Conservation (phyloP, 169 alveolate species). For the Plasmodium vinckei region DNA sequence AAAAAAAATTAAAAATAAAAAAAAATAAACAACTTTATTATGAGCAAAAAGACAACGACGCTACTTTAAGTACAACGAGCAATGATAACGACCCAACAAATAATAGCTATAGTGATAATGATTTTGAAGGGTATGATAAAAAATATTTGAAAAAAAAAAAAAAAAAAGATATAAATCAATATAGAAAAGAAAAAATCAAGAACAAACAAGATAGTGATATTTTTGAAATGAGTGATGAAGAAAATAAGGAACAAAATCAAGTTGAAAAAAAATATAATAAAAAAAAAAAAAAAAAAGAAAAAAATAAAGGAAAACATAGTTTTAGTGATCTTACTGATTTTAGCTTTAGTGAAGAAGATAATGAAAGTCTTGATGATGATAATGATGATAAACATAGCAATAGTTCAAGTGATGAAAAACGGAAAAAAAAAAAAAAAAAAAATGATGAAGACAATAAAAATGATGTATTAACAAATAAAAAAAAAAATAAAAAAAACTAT, state of each 20-base stretch:
- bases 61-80: background rate
- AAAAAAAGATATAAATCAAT: background rate
- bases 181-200: background rate
- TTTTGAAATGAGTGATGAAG: background rate
- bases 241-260: background rate
- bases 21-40: background rate
- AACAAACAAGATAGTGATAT: background rate
- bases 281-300: background rate
- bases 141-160: background rate
- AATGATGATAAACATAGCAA: background rate
- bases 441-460: background rate
- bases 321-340: background rate
- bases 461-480: constrained; percentile 6
- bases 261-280: background rate
- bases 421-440: background rate
- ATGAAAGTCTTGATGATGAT: background rate
- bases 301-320: background rate
- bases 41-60: background rate
- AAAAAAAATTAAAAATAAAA: background rate
- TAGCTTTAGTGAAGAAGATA: background rate
- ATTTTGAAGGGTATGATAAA: background rate
- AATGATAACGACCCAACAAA: background rate
- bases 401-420: background rate
- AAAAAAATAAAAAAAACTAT: constrained; percentile 34
- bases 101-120: background rate